These are phyloP conservation scores for Yamagishiella unicocca DNA, from an alignment of 139 green algal species.

Conservation along the genomic window DNA sequence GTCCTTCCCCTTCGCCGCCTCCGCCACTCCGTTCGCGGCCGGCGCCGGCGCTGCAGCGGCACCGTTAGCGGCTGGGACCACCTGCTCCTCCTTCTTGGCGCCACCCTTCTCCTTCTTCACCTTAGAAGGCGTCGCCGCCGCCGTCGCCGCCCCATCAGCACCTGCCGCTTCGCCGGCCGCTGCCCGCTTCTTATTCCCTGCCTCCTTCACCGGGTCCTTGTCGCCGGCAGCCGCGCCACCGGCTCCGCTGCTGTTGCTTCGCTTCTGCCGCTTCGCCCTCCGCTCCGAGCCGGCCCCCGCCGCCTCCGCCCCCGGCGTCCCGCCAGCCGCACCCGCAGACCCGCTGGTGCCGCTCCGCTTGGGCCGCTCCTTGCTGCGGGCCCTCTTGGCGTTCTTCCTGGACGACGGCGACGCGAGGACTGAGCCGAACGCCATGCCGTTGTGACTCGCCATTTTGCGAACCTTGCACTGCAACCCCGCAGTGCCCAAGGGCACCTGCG, in stretches of 20 bases:
- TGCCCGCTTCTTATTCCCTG: background rate
- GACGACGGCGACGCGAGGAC: background rate
- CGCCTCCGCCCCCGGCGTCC: too few species aligned
- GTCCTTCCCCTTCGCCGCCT: background rate
- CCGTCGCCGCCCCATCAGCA: background rate
- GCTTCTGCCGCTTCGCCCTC: constrained; percentile 14
- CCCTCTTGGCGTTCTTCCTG: background rate
- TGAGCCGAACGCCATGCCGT: constrained; percentile 37
- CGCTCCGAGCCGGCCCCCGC: background rate
- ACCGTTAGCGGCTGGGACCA: background rate
- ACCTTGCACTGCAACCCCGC: constrained; percentile 13
- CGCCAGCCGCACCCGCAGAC: background rate
- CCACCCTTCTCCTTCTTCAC: background rate
- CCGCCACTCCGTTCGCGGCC: background rate
- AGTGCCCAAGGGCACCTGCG: constrained; percentile 15
- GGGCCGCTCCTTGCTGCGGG: background rate
- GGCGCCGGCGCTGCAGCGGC: background rate
- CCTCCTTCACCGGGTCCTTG: constrained; percentile 19
- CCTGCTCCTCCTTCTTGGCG: background rate
- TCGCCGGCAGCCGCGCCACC: background rate
- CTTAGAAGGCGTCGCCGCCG: background rate
- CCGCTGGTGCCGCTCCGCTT: background rate
- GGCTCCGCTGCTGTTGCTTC: background rate
- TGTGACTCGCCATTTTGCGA: constrained; percentile 57
- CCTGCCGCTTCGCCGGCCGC: background rate